Percentiles rank a stretch among this genome's conserved stretches.
Evolutionary conservation across 495 filamentous ascomycete species (phyloP).

Genomic region (Aspergillus avenaceus): DNA sequence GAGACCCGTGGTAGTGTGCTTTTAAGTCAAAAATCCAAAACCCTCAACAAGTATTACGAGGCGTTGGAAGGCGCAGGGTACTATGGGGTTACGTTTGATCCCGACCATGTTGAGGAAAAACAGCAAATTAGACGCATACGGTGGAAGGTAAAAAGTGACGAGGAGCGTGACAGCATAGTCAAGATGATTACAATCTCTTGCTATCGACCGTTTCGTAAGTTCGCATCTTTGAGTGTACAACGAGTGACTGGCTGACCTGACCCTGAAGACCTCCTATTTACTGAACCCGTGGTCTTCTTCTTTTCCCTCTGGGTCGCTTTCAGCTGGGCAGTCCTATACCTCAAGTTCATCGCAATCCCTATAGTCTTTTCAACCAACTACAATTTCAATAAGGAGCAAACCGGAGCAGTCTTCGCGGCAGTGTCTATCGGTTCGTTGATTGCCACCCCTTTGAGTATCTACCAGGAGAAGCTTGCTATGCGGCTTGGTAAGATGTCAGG

Average conservation of each 20-base stretch:
- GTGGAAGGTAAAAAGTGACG: constrained; percentile 83
- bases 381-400: constrained; percentile 61
- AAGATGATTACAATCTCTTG: constrained; percentile 72
- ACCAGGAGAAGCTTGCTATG: constrained; percentile 57
- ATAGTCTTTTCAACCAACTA: constrained; percentile 71
- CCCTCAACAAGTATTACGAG: constrained; percentile 78
- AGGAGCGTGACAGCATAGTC: constrained; percentile 64
- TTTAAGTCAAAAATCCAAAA: constrained; percentile 67
- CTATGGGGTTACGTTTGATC: constrained; percentile 51
- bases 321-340: constrained; percentile 83
- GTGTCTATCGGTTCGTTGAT: constrained; percentile 66
- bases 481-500: constrained; percentile 37
- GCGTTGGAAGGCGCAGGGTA: constrained; percentile 62
- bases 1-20: constrained; percentile 84
- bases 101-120: constrained; percentile 26
- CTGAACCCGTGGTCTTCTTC: constrained; percentile 91
- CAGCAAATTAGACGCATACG: constrained; percentile 56
- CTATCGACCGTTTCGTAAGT: constrained; percentile 69
- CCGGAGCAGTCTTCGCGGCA: constrained; percentile 70
- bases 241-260: constrained; percentile 6
- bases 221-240: neutral
- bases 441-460: constrained; percentile 70
- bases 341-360: constrained; percentile 75
- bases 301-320: constrained; percentile 91
- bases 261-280: constrained; percentile 63